Base-by-base conservation (phyloP, 2,329 filamentous ascomycete species). In the Aspergillus nomiae region DNA sequence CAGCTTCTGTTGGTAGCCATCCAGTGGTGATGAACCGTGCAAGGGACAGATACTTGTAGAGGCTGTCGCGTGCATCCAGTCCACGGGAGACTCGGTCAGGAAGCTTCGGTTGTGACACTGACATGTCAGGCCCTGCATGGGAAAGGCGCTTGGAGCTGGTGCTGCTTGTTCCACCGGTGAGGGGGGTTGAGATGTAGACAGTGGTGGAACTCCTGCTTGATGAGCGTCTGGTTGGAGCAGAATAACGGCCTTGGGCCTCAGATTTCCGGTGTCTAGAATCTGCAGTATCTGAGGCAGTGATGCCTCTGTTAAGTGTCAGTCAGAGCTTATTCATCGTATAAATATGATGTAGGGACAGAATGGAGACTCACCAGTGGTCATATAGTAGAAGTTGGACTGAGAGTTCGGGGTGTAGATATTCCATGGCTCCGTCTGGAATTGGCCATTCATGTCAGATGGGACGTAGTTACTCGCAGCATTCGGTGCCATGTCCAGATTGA, bases 211-310 rank as follows among this genome's bases (percentile, higher is more conserved):
- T 43, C 48, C 43, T 16, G 43, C 28, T 12, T 12, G 21, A 1
- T 58, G 59, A 16, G 16, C 2, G 26, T 58, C 50, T 26, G 60
- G 60, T 9, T 61, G 63, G 21, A 70, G 56, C 1, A 70, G 26
- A 38, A 70, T 64, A n/a, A 70, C 62, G 3, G 65, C 65, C 24
- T 67, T 66, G 7, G 65, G 56, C 12, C 61, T 59, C 9, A 59
- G 46, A 9, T 59, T 19, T 9, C 57, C 56, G 6, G 57, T 46
- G 9, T 62, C 58, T 3, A 70, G 26, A 3, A 61, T 57, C 46
- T 70, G 68, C 38, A 70, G 60, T 6, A 69, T 64, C 45, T 70
- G 68, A 6, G 67, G 68, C 5, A 70, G 64, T 21, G 65, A 62
- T 1, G 60, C 36, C 26, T 70, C 68, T 70, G 12, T 14, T 12